These are phyloP conservation scores for Spathaspora boniae DNA, from an alignment of 805 yeast genomes.

Conservation along the genomic window DNA sequence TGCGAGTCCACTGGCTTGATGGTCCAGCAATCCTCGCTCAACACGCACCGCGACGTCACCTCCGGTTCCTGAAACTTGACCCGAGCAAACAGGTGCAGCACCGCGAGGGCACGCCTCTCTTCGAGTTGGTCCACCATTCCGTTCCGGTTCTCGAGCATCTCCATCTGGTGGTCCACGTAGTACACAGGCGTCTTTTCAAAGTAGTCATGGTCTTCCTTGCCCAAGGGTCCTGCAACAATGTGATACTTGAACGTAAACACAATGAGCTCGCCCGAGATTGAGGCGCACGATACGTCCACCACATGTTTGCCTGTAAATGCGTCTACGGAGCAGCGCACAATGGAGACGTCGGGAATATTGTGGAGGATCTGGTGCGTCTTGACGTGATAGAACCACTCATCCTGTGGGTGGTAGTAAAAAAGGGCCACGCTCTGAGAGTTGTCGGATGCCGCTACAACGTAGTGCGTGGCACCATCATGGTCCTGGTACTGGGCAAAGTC, in stretches of 20 bases:
- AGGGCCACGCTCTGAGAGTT: slow-evolving; percentile 47
- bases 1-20: slow-evolving; percentile 34
- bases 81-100: slow-evolving; percentile 16
- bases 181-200: slow-evolving; percentile 10
- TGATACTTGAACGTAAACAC: slow-evolving; percentile 33
- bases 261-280: slow-evolving; percentile 47
- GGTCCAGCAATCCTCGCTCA: slow-evolving; percentile 56
- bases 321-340: slow-evolving; percentile 11
- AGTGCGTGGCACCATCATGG: slow-evolving; percentile 16
- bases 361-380: slow-evolving; percentile 44
- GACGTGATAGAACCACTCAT: slow-evolving; percentile 25
- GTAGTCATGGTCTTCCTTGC: slow-evolving; percentile 12
- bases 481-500: slow-evolving; percentile 34
- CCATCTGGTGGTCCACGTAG: slow-evolving; percentile 27
- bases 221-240: slow-evolving; percentile 24
- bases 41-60: slow-evolving; percentile 28
- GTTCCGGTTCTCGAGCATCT: slow-evolving; percentile 18
- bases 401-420: slow-evolving; percentile 29
- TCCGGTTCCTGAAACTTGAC: slow-evolving; percentile 21
- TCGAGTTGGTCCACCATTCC: slow-evolving; percentile 7
- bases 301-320: slow-evolving; percentile 18
- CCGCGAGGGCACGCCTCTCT: background rate
- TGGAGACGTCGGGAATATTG: slow-evolving; percentile 52
- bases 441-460: slow-evolving; percentile 49
- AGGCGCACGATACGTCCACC: slow-evolving; percentile 32